phyloP scores from a whole-genome alignment of 352 stramenopile species.

The Globisporangium canariense region DNA sequence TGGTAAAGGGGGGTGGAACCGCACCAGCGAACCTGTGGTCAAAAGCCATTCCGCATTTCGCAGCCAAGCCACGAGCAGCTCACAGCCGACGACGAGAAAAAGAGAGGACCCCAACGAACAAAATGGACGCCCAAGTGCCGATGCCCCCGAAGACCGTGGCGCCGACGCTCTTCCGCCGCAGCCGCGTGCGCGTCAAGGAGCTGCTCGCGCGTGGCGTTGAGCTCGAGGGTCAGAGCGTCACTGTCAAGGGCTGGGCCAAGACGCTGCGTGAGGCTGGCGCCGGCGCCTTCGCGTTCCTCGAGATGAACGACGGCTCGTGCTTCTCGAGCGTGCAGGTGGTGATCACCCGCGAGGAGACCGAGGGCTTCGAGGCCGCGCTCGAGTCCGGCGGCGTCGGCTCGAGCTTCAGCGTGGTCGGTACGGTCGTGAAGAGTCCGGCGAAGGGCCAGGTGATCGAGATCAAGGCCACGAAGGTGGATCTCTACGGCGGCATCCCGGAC shows the following conservation, averaged over 20 bases:
- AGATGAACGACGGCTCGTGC: conserved; percentile 94
- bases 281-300: conserved; percentile 91
- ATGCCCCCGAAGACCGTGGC: conserved; percentile 35
- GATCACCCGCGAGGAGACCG: conserved; percentile 68
- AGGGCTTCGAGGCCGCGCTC: conserved; percentile 77
- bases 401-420: conserved; percentile 79
- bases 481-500: conserved; percentile 87
- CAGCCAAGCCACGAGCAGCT: background rate
- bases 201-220: conserved; percentile 53
- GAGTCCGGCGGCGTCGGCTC: conserved; percentile 83
- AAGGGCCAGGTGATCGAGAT: conserved; percentile 93
- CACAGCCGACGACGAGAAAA: no score
- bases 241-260: conserved; percentile 93
- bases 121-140: conserved; percentile 53
- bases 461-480: conserved; percentile 80
- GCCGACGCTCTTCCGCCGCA: conserved; percentile 73
- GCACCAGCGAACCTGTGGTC: conserved; percentile 6
- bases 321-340: conserved; percentile 88
- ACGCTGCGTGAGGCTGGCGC: conserved; percentile 89
- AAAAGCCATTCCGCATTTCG: conserved; percentile 8
- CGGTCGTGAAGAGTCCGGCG: conserved; percentile 83
- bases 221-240: conserved; percentile 83
- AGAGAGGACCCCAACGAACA: conserved; percentile 3
- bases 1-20: background rate
- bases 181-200: conserved; percentile 84